phyloP scores from a whole-genome alignment of 2,329 filamentous ascomycete species.

The Apiospora arundinis region DNA sequence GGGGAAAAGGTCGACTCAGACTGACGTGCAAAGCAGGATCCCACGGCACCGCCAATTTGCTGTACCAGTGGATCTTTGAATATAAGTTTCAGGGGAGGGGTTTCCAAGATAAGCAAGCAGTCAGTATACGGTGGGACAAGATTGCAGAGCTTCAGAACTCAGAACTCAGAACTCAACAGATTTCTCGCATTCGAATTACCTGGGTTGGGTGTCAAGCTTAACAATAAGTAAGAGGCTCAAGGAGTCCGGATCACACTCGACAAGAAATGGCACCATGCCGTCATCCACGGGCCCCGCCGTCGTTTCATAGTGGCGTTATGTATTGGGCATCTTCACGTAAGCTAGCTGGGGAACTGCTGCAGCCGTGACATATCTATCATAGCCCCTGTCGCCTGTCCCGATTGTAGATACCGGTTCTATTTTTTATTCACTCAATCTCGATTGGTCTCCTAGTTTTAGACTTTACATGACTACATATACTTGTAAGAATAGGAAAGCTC shows the following conservation, averaged over 20 bases:
- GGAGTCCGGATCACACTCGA: not conserved
- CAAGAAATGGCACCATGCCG: slow-evolving; percentile 7
- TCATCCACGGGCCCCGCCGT: slow-evolving; percentile 11
- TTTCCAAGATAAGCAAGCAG: not conserved
- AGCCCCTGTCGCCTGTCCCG: not conserved
- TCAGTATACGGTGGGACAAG: not conserved
- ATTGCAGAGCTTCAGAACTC: not conserved
- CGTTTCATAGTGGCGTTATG: slow-evolving; percentile 16
- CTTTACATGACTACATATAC: not conserved
- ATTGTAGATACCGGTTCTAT: not conserved
- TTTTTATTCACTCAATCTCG: slow-evolving; percentile 12
- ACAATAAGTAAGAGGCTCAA: not conserved
- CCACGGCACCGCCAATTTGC: not conserved
- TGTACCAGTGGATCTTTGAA: not conserved
- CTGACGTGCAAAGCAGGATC: not conserved
- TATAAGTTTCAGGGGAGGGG: not conserved
- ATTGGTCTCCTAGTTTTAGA: not conserved
- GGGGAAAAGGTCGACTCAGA: not conserved
- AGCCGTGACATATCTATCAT: slow-evolving; percentile 13
- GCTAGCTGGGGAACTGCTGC: slow-evolving; percentile 17
- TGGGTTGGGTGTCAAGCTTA: not conserved
- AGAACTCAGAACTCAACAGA: not conserved
- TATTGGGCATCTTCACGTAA: slow-evolving; percentile 12
- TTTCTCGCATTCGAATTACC: not conserved
- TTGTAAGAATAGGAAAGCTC: not conserved